Conservation (phyloP, 179 eudicot genomes). For the Beta lomatogona region DNA sequence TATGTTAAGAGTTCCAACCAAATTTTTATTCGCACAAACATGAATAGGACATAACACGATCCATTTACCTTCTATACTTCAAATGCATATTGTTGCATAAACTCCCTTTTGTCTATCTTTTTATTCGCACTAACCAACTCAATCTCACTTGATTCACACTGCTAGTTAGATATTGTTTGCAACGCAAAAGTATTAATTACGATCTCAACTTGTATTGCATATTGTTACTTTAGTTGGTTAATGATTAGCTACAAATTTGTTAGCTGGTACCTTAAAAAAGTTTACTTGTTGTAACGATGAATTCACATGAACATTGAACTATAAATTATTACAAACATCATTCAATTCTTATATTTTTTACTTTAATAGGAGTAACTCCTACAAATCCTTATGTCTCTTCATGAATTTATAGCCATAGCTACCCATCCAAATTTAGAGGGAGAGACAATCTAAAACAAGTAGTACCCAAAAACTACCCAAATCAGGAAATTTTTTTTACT, state of each 20-base stretch:
- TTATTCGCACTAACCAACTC: too few species aligned
- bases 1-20: too few species aligned
- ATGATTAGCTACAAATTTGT: neutral
- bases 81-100: too few species aligned
- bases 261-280: neutral
- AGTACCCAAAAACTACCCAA: neutral
- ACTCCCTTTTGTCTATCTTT: too few species aligned
- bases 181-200: too few species aligned
- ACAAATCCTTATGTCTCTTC: neutral
- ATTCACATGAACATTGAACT: slow-evolving; percentile 5
- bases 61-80: too few species aligned
- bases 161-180: too few species aligned
- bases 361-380: neutral
- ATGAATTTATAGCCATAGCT: neutral
- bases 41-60: too few species aligned
- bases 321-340: slow-evolving; percentile 1
- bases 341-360: neutral
- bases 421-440: neutral
- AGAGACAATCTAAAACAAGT: neutral
- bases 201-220: neutral
- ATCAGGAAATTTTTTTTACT: neutral
- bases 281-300: slow-evolving; percentile 11
- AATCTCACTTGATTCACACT: too few species aligned
- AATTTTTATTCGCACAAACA: too few species aligned
- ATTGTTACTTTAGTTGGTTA: neutral